These are phyloP conservation scores for Tuber melanosporum DNA, from an alignment of 495 filamentous ascomycete genomes.

Conservation along the genomic window DNA sequence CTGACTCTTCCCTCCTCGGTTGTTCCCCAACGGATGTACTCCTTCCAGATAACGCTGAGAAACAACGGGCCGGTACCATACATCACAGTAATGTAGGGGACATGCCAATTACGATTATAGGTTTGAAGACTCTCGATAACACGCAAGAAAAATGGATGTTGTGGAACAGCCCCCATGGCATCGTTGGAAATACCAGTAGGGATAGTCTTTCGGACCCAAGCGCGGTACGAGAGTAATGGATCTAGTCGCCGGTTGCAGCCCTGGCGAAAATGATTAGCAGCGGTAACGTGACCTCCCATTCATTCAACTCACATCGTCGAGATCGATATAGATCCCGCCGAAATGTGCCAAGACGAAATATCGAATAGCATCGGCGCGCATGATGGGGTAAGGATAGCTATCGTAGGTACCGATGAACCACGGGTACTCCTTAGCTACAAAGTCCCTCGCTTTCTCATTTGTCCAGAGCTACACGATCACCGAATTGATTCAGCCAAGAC, in stretches of 20 bases:
- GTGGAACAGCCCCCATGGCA: slow-evolving; percentile 71
- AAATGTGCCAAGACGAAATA: slow-evolving; percentile 81
- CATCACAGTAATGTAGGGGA: slow-evolving; percentile 87
- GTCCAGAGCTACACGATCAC: slow-evolving; percentile 67
- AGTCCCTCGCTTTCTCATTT: slow-evolving; percentile 63
- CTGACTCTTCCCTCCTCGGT: slow-evolving; percentile 38
- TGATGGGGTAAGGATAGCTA: slow-evolving; percentile 71
- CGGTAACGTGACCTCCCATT: slow-evolving; percentile 7
- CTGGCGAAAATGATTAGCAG: slow-evolving; percentile 43
- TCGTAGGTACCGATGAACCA: slow-evolving; percentile 85
- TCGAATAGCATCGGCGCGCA: slow-evolving; percentile 78
- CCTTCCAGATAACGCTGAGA: slow-evolving; percentile 75
- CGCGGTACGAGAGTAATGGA: slow-evolving; percentile 70
- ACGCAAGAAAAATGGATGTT: slow-evolving; percentile 75
- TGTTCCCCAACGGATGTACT: slow-evolving; percentile 52
- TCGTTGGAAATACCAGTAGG: slow-evolving; percentile 88
- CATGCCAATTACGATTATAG: slow-evolving; percentile 68
- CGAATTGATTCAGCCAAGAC: slow-evolving; percentile 5
- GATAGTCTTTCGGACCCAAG: slow-evolving; percentile 71
- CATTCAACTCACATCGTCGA: slow-evolving; percentile 66
- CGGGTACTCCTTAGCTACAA: slow-evolving; percentile 70
- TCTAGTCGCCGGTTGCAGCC: slow-evolving; percentile 78
- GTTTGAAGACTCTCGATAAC: slow-evolving; percentile 62
- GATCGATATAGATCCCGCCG: slow-evolving; percentile 82
- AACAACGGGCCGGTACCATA: slow-evolving; percentile 80